Percentiles rank a stretch among this genome's conserved stretches.
These are phyloP conservation scores for Blastocystis sp. DNA, from an alignment of 352 stramenopile species.

Conservation along the genomic window DNA sequence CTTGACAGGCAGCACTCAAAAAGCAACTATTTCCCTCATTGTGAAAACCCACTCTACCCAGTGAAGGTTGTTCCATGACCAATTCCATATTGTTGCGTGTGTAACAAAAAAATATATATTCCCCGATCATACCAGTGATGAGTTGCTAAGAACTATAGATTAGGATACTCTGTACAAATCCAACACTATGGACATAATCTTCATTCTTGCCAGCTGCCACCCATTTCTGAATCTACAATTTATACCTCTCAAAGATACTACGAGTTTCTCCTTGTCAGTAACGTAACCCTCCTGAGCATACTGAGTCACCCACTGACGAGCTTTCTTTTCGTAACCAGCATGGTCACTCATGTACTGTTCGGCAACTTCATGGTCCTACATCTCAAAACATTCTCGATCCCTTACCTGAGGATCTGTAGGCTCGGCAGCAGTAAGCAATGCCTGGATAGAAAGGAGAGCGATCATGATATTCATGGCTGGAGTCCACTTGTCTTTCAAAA, in stretches of 20 bases:
- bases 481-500: slow-evolving; percentile 83
- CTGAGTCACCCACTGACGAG: background rate
- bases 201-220: background rate
- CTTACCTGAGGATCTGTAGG: slow-evolving; percentile 73
- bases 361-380: slow-evolving; percentile 74
- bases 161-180: background rate
- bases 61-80: background rate
- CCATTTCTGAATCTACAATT: background rate
- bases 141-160: slow-evolving; percentile 15
- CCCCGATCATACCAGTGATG: slow-evolving; percentile 35
- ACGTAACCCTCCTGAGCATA: background rate
- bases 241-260: background rate
- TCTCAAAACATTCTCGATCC: background rate
- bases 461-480: slow-evolving; percentile 82
- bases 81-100: background rate
- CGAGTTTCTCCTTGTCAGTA: slow-evolving; percentile 33
- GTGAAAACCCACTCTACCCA: background rate
- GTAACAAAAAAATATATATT: background rate
- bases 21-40: slow-evolving; percentile 59
- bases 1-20: slow-evolving; percentile 16
- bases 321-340: background rate
- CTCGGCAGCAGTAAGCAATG: slow-evolving; percentile 77
- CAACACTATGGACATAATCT: background rate
- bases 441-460: slow-evolving; percentile 77
- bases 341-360: slow-evolving; percentile 77